Base-by-base conservation (phyloP, 176 grass and related monocot species). In the Carex littledalei region DNA sequence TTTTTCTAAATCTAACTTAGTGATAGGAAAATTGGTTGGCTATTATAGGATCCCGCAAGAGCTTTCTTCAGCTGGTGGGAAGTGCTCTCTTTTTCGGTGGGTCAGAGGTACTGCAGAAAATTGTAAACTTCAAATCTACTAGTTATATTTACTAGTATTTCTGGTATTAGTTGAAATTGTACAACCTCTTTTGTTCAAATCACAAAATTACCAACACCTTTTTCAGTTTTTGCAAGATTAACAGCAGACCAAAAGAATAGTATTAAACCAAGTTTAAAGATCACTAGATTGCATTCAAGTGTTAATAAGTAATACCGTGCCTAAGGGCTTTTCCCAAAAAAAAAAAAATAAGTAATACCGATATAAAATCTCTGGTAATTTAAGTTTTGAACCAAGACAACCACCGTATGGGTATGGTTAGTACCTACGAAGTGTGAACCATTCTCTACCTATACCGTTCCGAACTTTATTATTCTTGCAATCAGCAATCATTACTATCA, bases 51-150 rank as follows among this genome's bases (percentile, higher is more conserved):
- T 97, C 81, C 92, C 94, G 31, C 90, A 94, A 85, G 90, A 94
- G 79, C 81, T 97, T 37, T 73, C 85, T 50, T 13, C 88, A 53
- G 78, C 87, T 49, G 84, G 85, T 41, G 89, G 90, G 12, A 92
- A 90, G 18, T 97, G 94, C 81, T 85, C 87, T 63, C 76, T 92
- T 81, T 97, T 90, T 79, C 90, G 90, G 84, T 97, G 94, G 94
- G 92, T 94, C 72, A 97, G 87, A 92, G 94, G 94, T 97, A 88
- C n/a, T 58, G 32, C 58, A 35, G 52, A 0, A 78, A 26, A 13
- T 83, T 72, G 71, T 49, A 53, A 3, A 65, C 63, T 31, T 71
- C 77, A 57, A 61, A 72, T 26, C 9, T 8, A n/a, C 7, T 37
- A 21, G 21, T 59, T 18, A 3, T 58, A 62, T 14, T 11, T 72